phyloP scores from a whole-genome alignment of 495 filamentous ascomycete genomes.

The Xylaria curta region DNA sequence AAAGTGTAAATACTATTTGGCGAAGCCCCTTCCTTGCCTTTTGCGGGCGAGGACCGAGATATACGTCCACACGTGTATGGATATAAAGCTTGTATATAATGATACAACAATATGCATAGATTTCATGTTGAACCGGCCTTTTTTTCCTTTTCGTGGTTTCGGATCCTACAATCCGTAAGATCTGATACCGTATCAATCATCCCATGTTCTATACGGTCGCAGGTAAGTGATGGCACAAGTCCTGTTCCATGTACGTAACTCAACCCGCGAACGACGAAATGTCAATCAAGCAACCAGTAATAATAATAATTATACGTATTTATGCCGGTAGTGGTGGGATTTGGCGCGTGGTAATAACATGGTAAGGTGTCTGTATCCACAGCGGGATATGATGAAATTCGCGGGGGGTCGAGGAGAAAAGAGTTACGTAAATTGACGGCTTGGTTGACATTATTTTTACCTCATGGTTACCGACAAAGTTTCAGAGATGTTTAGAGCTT shows the following conservation, averaged over 20 bases:
- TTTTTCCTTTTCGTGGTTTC: too few species aligned
- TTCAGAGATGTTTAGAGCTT: too few species aligned
- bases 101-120: neutral
- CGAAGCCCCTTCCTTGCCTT: neutral
- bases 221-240: too few species aligned
- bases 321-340: neutral
- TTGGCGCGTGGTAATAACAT: neutral
- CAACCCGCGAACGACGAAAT: too few species aligned
- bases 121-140: too few species aligned
- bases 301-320: neutral
- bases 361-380: neutral
- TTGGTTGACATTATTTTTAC: constrained; percentile 7
- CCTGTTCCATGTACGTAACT: too few species aligned
- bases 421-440: constrained; percentile 7
- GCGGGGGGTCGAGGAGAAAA: neutral
- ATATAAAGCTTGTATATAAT: neutral
- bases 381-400: neutral
- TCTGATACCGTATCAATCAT: too few species aligned
- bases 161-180: too few species aligned
- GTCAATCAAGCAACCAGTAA: too few species aligned
- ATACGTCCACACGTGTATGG: neutral
- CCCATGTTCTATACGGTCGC: too few species aligned
- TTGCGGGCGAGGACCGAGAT: neutral
- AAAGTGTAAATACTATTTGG: neutral
- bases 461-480: neutral